Base-by-base conservation (phyloP, 2,329 filamentous ascomycete species). In the Macroventuria anomochaeta region DNA sequence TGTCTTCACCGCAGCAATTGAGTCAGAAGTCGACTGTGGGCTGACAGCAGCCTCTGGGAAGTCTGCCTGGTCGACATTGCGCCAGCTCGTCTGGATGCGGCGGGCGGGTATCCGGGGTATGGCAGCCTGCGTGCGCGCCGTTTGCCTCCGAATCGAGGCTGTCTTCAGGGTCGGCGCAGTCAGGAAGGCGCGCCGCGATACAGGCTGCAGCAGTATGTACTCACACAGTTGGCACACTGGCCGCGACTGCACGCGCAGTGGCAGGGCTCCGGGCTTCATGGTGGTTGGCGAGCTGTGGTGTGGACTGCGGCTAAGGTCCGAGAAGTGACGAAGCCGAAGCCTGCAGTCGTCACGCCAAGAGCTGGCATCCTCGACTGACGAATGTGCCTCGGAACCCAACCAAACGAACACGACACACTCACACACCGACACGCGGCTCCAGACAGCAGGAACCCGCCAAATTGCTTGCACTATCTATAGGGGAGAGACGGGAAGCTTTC, bases 151-250 rank as follows among this genome's bases (percentile, higher is more conserved):
- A 36, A 64, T 55, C 13, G 68, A 58, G 58, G 67, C 62, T 44
- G 65, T 59, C 49, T 59, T 64, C 53, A 67, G 32, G 13, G 62
- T 57, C 17, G 69, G 62, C 7, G 66, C 46, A 31, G 59, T 23
- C 50, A 68, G 44, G 51, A 71, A 71, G 7, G 64, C 58, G 49
- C 69, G 71, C 46, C 67, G 69, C 37, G 49, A 52, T 12, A 63
- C 52, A 29, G 68, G 65, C 62, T 68, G 68, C 59, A 59, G 69
- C 46, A 61, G 40, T 29, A 71, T 63, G 61, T 63, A 68, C 52
- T 69, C 67, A 61, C 71, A 74, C 55, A 71, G 54, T 53, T 72
- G 70, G 57, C 71, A 74, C 13, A 70, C 55, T 32, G 67, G 62
- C 56, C 67, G 70, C 57, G 71, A 56, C 15, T 40, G 66, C 29